phyloP scores from a whole-genome alignment of 192 early-diverging fungal genomes.

The Fimicolochytrium jonesii region DNA sequence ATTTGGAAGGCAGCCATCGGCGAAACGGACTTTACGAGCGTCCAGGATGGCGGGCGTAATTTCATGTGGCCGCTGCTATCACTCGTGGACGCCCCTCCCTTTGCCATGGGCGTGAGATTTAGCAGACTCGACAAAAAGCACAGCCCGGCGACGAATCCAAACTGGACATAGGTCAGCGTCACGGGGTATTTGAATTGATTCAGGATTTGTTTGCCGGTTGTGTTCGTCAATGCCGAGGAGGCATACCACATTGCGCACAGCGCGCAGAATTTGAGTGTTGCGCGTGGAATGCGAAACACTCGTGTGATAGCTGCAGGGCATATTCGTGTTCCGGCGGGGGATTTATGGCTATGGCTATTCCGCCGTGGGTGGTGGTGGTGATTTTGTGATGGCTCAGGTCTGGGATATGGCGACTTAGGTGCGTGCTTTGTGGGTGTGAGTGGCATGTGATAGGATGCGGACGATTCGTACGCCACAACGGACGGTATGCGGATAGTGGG shows the following conservation, averaged over 20 bases:
- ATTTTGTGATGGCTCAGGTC: no score
- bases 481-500: no score
- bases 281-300: no score
- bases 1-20: conserved; percentile 79
- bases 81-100: no score
- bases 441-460: no score
- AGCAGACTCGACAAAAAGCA: conserved; percentile 34
- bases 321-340: no score
- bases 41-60: conserved; percentile 50
- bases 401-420: no score
- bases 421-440: no score
- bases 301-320: no score
- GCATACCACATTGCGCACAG: conserved; percentile 77
- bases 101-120: background rate
- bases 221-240: conserved; percentile 79
- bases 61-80: conserved; percentile 40
- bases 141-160: conserved; percentile 68
- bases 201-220: conserved; percentile 76
- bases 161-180: conserved; percentile 80
- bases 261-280: conserved; percentile 47
- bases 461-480: no score
- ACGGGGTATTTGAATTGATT: conserved; percentile 74
- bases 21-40: conserved; percentile 57
- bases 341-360: no score
- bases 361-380: no score